phyloP scores from a whole-genome alignment of 768 basidiomycete genomes.

The Russula sp. region DNA sequence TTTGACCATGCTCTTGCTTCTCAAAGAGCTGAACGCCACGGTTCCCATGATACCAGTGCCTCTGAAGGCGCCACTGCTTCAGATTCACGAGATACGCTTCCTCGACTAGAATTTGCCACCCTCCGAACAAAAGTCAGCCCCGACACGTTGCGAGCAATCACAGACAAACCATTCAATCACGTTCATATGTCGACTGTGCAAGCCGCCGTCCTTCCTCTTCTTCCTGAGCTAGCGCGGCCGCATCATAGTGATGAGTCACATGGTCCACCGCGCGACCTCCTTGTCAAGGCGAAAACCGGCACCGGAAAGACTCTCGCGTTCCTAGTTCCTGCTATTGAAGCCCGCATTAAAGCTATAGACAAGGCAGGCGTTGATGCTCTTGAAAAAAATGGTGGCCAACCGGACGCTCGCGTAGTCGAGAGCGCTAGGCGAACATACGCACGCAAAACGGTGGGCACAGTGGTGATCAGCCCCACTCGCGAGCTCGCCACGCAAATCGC shows the following conservation, averaged over 20 bases:
- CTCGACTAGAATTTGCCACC: conserved; percentile 28
- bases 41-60: neutral
- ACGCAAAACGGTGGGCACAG: conserved; percentile 51
- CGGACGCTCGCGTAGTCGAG: conserved; percentile 30
- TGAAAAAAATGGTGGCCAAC: conserved; percentile 37
- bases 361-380: conserved; percentile 38
- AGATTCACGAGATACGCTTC: neutral
- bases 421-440: conserved; percentile 37
- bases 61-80: neutral
- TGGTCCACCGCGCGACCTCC: conserved; percentile 50
- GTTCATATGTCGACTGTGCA: conserved; percentile 78
- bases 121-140: conserved; percentile 32
- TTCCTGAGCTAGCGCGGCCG: conserved; percentile 62
- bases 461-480: conserved; percentile 85
- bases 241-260: conserved; percentile 34
- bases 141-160: conserved; percentile 52
- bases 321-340: conserved; percentile 80
- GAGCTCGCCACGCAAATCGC: conserved; percentile 90
- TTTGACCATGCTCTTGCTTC: conserved; percentile 18
- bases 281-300: conserved; percentile 85
- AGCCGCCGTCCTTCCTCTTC: conserved; percentile 63
- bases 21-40: neutral
- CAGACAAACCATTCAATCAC: conserved; percentile 57
- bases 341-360: conserved; percentile 57
- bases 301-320: conserved; percentile 89